Evolutionary conservation across 1,284 basidiomycete genomes (phyloP).

Genomic region (Fomitopsis pinicola): DNA sequence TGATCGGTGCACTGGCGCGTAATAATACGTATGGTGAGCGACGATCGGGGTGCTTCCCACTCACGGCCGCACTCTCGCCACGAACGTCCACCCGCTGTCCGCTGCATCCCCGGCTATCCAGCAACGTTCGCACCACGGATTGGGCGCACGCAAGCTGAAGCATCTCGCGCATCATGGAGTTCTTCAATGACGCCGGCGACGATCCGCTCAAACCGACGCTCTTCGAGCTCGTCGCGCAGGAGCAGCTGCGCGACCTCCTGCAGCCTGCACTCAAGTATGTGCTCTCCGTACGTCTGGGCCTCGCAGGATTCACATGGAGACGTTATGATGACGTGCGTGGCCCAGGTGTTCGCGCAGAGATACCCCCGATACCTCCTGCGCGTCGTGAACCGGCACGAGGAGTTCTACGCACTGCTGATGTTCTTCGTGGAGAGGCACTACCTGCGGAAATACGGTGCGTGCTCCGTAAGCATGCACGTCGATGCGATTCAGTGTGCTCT

Average conservation of each 20-base stretch:
- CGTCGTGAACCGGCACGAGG: conserved; percentile 93
- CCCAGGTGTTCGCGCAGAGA: conserved; percentile 91
- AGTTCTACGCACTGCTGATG: conserved; percentile 90
- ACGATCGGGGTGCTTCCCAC: neutral
- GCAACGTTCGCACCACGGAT: neutral
- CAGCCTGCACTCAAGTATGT: conserved; percentile 97
- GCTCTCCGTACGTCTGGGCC: conserved; percentile 61
- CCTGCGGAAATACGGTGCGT: conserved; percentile 75
- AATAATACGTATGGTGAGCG: neutral
- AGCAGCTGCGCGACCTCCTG: conserved; percentile 88
- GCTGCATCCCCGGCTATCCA: neutral
- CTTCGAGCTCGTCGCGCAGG: conserved; percentile 94
- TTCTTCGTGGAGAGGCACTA: conserved; percentile 89
- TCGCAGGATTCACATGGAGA: no score
- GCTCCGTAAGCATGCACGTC: neutral
- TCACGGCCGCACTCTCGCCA: neutral
- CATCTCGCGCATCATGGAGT: conserved; percentile 55
- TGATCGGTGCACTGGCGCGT: neutral
- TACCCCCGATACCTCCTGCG: conserved; percentile 92
- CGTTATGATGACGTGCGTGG: neutral
- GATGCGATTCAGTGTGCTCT: neutral
- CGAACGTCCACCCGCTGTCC: neutral
- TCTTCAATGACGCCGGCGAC: conserved; percentile 69
- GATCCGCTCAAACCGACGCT: conserved; percentile 84
- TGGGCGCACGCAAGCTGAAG: neutral